A percentile compares a stretch with the other conserved stretches of the same genome.
phyloP scores from a whole-genome alignment of 2,329 filamentous ascomycete species.

The Drechslera avenae region DNA sequence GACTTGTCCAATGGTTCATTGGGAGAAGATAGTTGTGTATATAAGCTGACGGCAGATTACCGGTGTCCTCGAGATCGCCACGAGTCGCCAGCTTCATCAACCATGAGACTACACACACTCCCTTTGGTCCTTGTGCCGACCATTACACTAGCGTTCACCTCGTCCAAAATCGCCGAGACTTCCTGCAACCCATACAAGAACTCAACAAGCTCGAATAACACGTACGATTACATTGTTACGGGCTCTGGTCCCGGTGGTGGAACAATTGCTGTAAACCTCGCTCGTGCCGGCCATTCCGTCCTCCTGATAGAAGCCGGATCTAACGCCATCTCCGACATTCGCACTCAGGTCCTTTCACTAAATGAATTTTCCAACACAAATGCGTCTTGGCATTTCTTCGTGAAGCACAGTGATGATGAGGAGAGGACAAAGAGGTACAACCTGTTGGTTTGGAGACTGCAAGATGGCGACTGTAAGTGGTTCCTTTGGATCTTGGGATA shows the following conservation, averaged over 20 bases:
- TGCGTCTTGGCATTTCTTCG: slow-evolving; percentile 65
- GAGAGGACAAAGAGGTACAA: slow-evolving; percentile 56
- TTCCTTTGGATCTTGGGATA: not conserved
- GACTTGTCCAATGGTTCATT: too few species aligned
- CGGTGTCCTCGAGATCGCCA: too few species aligned
- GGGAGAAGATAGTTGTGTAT: too few species aligned
- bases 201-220: slow-evolving; percentile 15
- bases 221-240: slow-evolving; percentile 55
- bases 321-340: slow-evolving; percentile 55
- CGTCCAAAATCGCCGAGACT: not conserved
- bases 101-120: not conserved
- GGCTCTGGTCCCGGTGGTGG: slow-evolving; percentile 50
- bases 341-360: slow-evolving; percentile 57
- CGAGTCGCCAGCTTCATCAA: not conserved
- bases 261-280: slow-evolving; percentile 55
- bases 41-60: not conserved
- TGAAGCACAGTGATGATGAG: slow-evolving; percentile 61
- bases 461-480: slow-evolving; percentile 17
- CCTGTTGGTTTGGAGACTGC: slow-evolving; percentile 20
- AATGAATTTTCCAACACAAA: slow-evolving; percentile 35
- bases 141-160: not conserved
- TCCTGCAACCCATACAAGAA: slow-evolving; percentile 8
- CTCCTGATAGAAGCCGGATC: slow-evolving; percentile 62
- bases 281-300: slow-evolving; percentile 60
- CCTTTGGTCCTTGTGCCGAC: not conserved